Conservation (phyloP, 2,329 filamentous ascomycete species). For the Cladophialophora yegresii region DNA sequence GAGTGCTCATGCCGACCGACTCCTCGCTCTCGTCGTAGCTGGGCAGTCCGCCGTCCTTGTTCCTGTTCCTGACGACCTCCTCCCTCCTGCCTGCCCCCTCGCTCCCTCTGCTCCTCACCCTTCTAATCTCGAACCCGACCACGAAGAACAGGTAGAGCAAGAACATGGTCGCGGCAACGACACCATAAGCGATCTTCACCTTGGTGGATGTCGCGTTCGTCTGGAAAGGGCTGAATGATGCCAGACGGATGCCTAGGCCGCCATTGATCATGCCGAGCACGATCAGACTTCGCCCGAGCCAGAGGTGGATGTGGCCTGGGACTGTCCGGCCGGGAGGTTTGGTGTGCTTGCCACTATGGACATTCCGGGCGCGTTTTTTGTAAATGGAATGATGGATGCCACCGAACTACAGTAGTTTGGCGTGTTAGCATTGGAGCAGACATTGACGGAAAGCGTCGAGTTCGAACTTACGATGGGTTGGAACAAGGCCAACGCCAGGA, state of each 20-base stretch:
- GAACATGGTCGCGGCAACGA: slow-evolving; percentile 54
- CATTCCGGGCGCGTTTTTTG: slow-evolving; percentile 29
- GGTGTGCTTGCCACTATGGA: slow-evolving; percentile 20
- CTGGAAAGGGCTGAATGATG: slow-evolving; percentile 43
- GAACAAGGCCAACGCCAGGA: slow-evolving; percentile 39
- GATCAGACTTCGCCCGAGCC: slow-evolving; percentile 56
- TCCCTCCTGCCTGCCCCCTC: slow-evolving; percentile 20
- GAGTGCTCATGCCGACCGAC: slow-evolving; percentile 19
- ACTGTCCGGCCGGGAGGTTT: slow-evolving; percentile 33
- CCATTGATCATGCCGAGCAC: slow-evolving; percentile 59
- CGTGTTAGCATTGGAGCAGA: neutral
- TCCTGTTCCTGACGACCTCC: slow-evolving; percentile 15
- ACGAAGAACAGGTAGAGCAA: slow-evolving; percentile 44
- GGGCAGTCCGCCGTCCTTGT: slow-evolving; percentile 25
- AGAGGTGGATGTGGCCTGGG: slow-evolving; percentile 49
- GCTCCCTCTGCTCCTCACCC: slow-evolving; percentile 13
- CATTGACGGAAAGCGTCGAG: neutral
- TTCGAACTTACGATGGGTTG: slow-evolving; percentile 37
- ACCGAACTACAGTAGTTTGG: slow-evolving; percentile 32
- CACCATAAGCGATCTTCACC: slow-evolving; percentile 52
- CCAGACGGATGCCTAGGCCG: slow-evolving; percentile 56
- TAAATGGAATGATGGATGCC: slow-evolving; percentile 38
- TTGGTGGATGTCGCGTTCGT: slow-evolving; percentile 39
- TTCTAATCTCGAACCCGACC: slow-evolving; percentile 32
- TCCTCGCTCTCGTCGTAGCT: slow-evolving; percentile 33